A percentile compares a stretch with the other conserved stretches of the same genome.
These are phyloP conservation scores for Lactuca sativa DNA, from an alignment of 129 eudicot genomes.

Conservation along the genomic window DNA sequence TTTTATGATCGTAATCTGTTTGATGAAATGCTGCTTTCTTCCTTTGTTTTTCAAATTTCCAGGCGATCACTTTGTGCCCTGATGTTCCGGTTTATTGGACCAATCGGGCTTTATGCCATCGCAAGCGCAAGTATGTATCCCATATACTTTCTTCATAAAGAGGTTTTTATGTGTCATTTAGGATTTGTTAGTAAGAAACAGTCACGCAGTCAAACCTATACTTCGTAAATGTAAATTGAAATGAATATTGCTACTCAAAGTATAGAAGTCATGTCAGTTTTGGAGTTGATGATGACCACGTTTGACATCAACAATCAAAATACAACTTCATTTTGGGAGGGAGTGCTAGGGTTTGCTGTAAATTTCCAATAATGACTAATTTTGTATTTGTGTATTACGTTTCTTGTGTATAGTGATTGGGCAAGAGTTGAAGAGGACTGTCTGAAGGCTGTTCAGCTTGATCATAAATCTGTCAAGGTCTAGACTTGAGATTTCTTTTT, in stretches of 20 bases:
- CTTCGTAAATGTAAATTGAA: background rate
- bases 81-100: slow-evolving; percentile 82
- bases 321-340: slow-evolving; percentile 8
- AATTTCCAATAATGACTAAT: background rate
- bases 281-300: slow-evolving; percentile 9
- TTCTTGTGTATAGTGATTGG: slow-evolving; percentile 33
- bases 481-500: background rate
- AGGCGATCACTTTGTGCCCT: slow-evolving; percentile 94
- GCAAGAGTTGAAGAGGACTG: slow-evolving; percentile 33
- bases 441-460: slow-evolving; percentile 28
- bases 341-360: background rate
- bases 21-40: slow-evolving; percentile 20
- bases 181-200: background rate
- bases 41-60: slow-evolving; percentile 18
- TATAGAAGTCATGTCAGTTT: background rate
- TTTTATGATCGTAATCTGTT: slow-evolving; percentile 14
- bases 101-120: slow-evolving; percentile 86
- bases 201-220: background rate
- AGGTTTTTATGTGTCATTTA: background rate
- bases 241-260: background rate
- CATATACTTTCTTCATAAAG: background rate
- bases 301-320: background rate
- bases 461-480: slow-evolving; percentile 38
- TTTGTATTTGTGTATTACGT: background rate
- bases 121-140: slow-evolving; percentile 65